phyloP scores from a whole-genome alignment of 75 land plant species.

The Pseudotsuga menziesii region DNA sequence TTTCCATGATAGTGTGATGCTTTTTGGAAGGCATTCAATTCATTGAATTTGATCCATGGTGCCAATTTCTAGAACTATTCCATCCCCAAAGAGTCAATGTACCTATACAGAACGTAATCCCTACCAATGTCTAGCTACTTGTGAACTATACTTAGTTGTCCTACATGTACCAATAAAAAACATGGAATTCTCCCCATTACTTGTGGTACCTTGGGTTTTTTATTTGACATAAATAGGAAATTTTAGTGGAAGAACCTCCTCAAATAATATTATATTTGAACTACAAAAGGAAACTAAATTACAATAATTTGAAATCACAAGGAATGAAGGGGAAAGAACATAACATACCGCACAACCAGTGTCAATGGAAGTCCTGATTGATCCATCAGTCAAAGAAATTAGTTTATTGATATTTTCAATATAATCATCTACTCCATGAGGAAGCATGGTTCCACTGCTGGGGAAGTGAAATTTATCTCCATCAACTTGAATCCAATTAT shows the following conservation, averaged over 20 bases:
- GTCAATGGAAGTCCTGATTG: slow-evolving; percentile 60
- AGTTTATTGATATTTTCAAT: slow-evolving; percentile 53
- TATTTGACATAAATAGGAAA: not conserved
- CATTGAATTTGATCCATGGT: not conserved
- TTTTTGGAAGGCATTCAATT: not conserved
- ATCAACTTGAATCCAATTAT: slow-evolving; percentile 70
- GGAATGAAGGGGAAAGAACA: not conserved
- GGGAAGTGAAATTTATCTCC: slow-evolving; percentile 58
- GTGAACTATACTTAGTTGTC: not conserved
- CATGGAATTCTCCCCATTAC: not conserved
- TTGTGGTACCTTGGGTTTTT: not conserved
- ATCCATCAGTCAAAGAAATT: slow-evolving; percentile 40
- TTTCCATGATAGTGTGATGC: too few relatives aligned
- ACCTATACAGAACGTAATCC: not conserved
- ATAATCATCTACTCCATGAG: slow-evolving; percentile 62
- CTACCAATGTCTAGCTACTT: not conserved
- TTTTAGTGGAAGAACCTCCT: not conserved
- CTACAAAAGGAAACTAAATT: not conserved
- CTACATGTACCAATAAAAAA: not conserved
- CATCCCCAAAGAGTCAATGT: not conserved
- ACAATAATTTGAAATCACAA: not conserved
- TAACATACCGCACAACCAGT: slow-evolving; percentile 67
- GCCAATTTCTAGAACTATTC: not conserved
- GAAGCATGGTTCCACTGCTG: slow-evolving; percentile 69
- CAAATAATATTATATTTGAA: not conserved